Conservation (phyloP, 345 rosid genomes). For the Salix viminalis region DNA sequence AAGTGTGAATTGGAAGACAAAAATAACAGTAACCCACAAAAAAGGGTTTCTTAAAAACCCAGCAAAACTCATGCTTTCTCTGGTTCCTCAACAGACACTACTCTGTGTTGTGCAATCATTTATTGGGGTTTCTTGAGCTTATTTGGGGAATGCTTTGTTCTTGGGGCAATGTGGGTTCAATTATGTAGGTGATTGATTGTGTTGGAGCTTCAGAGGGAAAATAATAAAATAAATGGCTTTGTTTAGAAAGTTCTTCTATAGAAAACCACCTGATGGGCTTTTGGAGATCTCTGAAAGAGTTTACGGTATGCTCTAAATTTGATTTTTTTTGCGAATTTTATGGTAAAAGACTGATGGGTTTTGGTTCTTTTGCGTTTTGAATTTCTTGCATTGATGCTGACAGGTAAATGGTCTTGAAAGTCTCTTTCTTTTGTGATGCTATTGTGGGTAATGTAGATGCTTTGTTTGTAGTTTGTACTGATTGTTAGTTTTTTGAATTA, state of each 20-base stretch:
- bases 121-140: conserved; percentile 25
- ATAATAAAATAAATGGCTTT: conserved; percentile 46
- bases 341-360: neutral
- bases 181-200: conserved; percentile 7
- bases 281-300: conserved; percentile 80
- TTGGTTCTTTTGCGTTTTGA: neutral
- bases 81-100: conserved; percentile 29
- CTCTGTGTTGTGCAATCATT: conserved; percentile 11
- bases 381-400: neutral
- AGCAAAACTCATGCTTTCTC: conserved; percentile 38
- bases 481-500: neutral
- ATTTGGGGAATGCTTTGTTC: conserved; percentile 6
- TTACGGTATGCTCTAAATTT: conserved; percentile 47
- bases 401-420: neutral
- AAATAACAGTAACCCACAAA: conserved; percentile 29
- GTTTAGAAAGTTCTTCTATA: conserved; percentile 62
- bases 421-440: neutral
- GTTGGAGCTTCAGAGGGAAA: neutral
- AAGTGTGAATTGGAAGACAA: conserved; percentile 54
- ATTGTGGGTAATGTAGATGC: neutral
- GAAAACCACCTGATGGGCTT: conserved; percentile 75
- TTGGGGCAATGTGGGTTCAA: conserved; percentile 26
- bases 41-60: conserved; percentile 54
- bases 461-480: neutral
- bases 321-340: conserved; percentile 8